Evolutionary conservation across 208 protist genomes (phyloP).

Genomic region (Acanthamoeba sp.): DNA sequence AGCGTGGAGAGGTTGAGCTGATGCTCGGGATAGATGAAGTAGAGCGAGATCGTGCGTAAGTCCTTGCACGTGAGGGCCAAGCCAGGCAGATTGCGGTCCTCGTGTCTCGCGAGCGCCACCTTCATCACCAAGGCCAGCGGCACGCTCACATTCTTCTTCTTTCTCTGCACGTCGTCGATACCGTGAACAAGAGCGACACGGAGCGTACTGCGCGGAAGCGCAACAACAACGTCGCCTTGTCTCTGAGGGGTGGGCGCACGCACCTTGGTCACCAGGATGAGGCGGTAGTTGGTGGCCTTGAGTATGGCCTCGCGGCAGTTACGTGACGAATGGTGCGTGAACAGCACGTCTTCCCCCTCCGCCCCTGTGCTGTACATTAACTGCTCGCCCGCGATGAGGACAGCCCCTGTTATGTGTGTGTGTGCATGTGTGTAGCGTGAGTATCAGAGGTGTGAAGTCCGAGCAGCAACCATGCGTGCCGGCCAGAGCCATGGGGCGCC

Average conservation of each 20-base stretch:
- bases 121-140: conserved; percentile 5
- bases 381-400: not conserved
- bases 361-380: not conserved
- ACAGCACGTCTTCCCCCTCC: not conserved
- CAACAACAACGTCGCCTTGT: not conserved
- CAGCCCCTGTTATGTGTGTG: not conserved
- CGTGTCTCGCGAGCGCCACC: not conserved
- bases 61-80: conserved; percentile 1
- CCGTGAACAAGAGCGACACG: too few species aligned
- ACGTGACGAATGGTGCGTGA: not conserved
- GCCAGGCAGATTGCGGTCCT: not conserved
- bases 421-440: not conserved
- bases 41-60: not conserved
- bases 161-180: not conserved
- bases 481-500: not conserved
- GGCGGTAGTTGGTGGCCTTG: not conserved
- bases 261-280: not conserved
- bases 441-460: too few species aligned
- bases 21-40: not conserved
- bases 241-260: not conserved
- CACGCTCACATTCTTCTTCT: not conserved
- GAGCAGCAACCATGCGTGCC: too few species aligned
- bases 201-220: too few species aligned
- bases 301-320: not conserved
- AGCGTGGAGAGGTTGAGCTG: not conserved